These are phyloP conservation scores for Picea glauca DNA, from an alignment of 75 land plant species.

Conservation along the genomic window DNA sequence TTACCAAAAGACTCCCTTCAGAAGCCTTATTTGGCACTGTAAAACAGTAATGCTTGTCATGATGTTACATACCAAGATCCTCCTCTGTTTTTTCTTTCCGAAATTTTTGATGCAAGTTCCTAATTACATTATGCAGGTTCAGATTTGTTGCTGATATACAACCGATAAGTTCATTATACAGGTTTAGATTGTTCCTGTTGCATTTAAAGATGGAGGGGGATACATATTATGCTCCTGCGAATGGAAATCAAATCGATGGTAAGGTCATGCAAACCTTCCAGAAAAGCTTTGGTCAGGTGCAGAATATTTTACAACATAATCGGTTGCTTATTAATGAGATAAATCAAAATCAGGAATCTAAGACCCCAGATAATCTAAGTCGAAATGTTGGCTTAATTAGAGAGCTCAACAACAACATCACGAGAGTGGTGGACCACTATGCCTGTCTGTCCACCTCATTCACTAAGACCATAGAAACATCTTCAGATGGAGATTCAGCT, in stretches of 20 bases:
- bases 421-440: conserved; percentile 49
- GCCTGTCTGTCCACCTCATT: conserved; percentile 34
- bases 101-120: too few relatives aligned
- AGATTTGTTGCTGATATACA: too few relatives aligned
- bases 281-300: conserved; percentile 47
- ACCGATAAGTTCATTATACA: too few relatives aligned
- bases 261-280: conserved; percentile 44
- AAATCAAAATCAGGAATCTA: conserved; percentile 56
- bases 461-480: conserved; percentile 23
- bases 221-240: conserved; percentile 16
- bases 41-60: too few relatives aligned
- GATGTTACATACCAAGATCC: too few relatives aligned
- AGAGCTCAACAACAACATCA: conserved; percentile 52
- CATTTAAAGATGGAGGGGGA: conserved; percentile 22
- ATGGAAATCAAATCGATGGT: conserved; percentile 26
- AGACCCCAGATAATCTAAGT: conserved; percentile 44
- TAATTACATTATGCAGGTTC: too few relatives aligned
- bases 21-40: too few relatives aligned
- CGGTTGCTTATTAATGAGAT: conserved; percentile 58
- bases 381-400: conserved; percentile 48
- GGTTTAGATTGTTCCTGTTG: background rate
- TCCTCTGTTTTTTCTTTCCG: too few relatives aligned
- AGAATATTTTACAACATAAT: conserved; percentile 52
- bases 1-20: too few relatives aligned
- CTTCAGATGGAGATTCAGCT: conserved; percentile 29